phyloP scores from a whole-genome alignment of 805 yeast species.

The Yarrowia hollandica region DNA sequence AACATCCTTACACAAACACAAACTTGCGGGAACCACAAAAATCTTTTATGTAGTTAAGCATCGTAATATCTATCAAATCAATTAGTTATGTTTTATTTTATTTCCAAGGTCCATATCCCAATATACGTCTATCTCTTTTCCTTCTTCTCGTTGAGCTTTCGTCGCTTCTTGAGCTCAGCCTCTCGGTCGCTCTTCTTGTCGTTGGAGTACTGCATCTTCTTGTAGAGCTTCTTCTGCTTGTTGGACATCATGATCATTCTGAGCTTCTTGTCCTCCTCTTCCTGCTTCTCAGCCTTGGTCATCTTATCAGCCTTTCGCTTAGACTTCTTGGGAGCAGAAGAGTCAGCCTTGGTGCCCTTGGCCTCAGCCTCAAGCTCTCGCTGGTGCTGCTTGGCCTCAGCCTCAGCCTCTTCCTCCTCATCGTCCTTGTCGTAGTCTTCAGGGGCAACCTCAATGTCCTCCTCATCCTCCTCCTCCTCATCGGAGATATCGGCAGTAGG shows the following conservation, averaged over 20 bases:
- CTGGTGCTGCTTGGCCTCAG: constrained; percentile 56
- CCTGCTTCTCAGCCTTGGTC: constrained; percentile 50
- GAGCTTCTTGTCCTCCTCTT: constrained; percentile 79
- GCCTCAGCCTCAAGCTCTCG: constrained; percentile 90
- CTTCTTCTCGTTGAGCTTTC: constrained; percentile 43
- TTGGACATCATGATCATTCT: constrained; percentile 97
- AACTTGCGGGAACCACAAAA: too few species aligned
- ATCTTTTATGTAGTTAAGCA: too few species aligned
- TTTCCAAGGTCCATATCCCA: constrained; percentile 24
- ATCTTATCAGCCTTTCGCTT: constrained; percentile 42
- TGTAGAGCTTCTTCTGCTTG: constrained; percentile 90
- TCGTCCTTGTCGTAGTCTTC: constrained; percentile 51
- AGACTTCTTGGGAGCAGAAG: constrained; percentile 42
- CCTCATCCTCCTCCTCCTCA: constrained; percentile 54
- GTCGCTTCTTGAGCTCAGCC: constrained; percentile 67
- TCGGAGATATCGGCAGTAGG: constrained; percentile 64
- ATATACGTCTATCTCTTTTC: constrained; percentile 31
- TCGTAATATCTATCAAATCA: constrained; percentile 16
- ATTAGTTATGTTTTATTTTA: constrained; percentile 15
- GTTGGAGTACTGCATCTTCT: constrained; percentile 90
- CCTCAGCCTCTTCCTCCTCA: constrained; percentile 56
- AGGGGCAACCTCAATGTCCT: constrained; percentile 54
- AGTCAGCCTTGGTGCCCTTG: constrained; percentile 64
- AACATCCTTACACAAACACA: too few species aligned
- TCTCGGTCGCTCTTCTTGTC: constrained; percentile 77